Base-by-base conservation (phyloP, 2,329 filamentous ascomycete species). In the Epichloe baconii region DNA sequence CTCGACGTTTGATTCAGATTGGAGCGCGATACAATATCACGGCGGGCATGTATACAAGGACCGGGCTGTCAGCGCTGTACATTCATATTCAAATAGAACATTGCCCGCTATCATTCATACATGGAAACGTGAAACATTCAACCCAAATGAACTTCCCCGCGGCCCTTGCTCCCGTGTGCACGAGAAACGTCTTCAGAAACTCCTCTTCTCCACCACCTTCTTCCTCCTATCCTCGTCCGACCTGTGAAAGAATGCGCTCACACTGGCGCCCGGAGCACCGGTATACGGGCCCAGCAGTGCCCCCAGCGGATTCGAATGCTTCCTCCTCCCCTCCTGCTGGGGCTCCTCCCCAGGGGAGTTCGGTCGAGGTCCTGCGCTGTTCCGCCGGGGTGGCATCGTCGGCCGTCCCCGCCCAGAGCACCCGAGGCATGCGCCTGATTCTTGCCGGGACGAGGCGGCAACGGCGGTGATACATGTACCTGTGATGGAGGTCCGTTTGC, bases 171-270 rank as follows among this genome's bases (percentile, higher is more conserved):
- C 23, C 23, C 26, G 26, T 8, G 8, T 8, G 26, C 26, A 26
- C 7, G 6, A 26, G 26, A 44, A 44, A 44, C 6, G 26, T 31
- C 5, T 21, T 51, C 54, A 74, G 53, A 75, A 74, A 56, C 72
- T 76, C 51, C 70, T 66, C 66, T 75, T 76, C 52, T 68, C 66
- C 47, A 31, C 8, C 17, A 68, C 56, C 62, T 71, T 68, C 59
- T 69, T 70, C 48, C 64, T 62, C 52, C 66, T 70, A 17, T 66
- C 65, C 56, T 71, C 60, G 53, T 67, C 67, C 53, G 52, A 61
- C 52, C 55, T 61, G 52, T 56, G 59, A 60, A 71, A 69, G 63
- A 74, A 75, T 47, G 66, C 71, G 56, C 66, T 75, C 56, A 67
- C 71, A 48, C 65, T 76, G 46, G 70, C 45, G 7, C 45, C 34